These are phyloP conservation scores for Nitzschia inconspicua DNA, from an alignment of 108 stramenopile species.

Conservation along the genomic window DNA sequence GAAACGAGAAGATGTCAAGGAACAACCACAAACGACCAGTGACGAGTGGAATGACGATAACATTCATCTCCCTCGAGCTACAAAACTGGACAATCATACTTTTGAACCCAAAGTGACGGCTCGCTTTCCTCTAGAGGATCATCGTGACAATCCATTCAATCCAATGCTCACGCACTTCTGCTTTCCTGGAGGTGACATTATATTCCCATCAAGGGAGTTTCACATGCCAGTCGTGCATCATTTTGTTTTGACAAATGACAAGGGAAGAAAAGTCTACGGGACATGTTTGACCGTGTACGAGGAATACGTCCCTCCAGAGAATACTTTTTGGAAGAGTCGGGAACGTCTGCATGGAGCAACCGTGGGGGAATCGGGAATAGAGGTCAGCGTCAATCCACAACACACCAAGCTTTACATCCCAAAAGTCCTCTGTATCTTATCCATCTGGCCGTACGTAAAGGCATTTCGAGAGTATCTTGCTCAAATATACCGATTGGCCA, in stretches of 20 bases:
- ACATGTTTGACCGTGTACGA: conserved; percentile 85
- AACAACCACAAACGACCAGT: neutral
- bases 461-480: conserved; percentile 89
- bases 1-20: conserved; percentile 15
- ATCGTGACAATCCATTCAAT: conserved; percentile 74
- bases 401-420: conserved; percentile 70
- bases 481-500: conserved; percentile 90
- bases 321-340: conserved; percentile 2
- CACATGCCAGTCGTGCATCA: conserved; percentile 78
- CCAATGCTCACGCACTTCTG: conserved; percentile 85
- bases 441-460: conserved; percentile 92
- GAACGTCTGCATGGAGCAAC: conserved; percentile 9
- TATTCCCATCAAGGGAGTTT: conserved; percentile 59
- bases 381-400: conserved; percentile 36
- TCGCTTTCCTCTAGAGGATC: conserved; percentile 67
- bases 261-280: conserved; percentile 79
- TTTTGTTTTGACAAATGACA: conserved; percentile 82
- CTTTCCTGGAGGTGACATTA: conserved; percentile 63
- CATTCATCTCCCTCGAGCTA: conserved; percentile 31
- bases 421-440: conserved; percentile 87
- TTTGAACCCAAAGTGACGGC: conserved; percentile 77
- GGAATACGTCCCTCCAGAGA: conserved; percentile 48
- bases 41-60: conserved; percentile 24
- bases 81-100: neutral
- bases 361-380: conserved; percentile 32